A percentile compares a stretch with the other conserved stretches of the same genome.
phyloP scores from a whole-genome alignment of 2,329 filamentous ascomycete genomes.

The Aspergillus fischeri region DNA sequence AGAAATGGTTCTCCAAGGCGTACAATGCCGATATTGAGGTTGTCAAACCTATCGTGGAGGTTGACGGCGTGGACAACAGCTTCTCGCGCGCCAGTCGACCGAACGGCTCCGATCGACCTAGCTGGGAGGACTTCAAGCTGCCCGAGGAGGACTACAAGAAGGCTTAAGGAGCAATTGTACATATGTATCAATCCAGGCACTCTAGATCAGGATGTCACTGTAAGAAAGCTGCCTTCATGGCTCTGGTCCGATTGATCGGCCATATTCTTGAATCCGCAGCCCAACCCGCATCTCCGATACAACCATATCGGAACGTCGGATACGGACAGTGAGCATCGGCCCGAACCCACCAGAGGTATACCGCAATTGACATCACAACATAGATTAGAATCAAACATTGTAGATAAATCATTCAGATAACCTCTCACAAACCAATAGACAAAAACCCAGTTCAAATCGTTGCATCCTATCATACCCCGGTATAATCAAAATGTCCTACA shows the following conservation, averaged over 20 bases:
- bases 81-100: constrained; percentile 48
- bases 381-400: constrained; percentile 1
- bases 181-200: not conserved
- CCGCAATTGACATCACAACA: not conserved
- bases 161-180: constrained; percentile 7
- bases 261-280: not conserved
- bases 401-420: not conserved
- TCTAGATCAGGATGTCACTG: not conserved
- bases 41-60: constrained; percentile 43
- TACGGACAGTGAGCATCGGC: constrained; percentile 9
- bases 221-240: not conserved
- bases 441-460: not conserved
- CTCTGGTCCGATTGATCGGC: not conserved
- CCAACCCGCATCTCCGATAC: not conserved
- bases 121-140: constrained; percentile 40
- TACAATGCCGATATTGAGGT: constrained; percentile 47
- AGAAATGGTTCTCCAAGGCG: constrained; percentile 47
- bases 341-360: constrained; percentile 2
- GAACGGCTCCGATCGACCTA: constrained; percentile 49
- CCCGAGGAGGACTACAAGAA: constrained; percentile 26
- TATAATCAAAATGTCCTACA: constrained; percentile 28
- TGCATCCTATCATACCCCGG: not conserved
- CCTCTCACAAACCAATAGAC: not conserved
- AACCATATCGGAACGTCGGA: constrained; percentile 11
- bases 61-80: constrained; percentile 47